Evolutionary conservation across 75 land plant genomes (phyloP).

Genomic region (Picea sitchensis): DNA sequence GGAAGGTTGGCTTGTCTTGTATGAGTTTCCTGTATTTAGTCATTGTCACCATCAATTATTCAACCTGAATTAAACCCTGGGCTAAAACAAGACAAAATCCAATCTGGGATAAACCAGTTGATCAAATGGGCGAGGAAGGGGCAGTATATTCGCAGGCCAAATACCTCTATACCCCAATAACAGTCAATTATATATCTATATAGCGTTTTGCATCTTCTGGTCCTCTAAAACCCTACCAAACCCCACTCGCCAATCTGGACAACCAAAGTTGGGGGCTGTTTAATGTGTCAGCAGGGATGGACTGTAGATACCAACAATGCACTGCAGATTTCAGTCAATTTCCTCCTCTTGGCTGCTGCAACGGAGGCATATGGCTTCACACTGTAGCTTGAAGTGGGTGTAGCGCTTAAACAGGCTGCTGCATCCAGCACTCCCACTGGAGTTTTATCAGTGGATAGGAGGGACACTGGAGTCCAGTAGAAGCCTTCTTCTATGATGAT

Average conservation of each 20-base stretch:
- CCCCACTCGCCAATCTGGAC: background rate
- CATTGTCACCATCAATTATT: no score
- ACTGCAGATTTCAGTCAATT: conserved; percentile 10
- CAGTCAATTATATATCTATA: no score
- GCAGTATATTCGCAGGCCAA: no score
- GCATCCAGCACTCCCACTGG: conserved; percentile 76
- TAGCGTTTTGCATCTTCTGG: no score
- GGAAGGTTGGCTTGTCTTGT: no score
- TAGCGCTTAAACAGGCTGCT: conserved; percentile 39
- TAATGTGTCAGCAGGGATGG: conserved; percentile 1
- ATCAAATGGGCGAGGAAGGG: no score
- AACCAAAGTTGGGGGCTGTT: no score
- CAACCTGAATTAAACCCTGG: no score
- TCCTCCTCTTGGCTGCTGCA: conserved; percentile 26
- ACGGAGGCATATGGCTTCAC: conserved; percentile 4
- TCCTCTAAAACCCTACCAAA: background rate
- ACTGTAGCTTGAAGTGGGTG: background rate
- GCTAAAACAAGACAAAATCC: no score
- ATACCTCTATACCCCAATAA: no score
- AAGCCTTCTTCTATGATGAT: background rate
- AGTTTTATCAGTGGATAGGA: background rate
- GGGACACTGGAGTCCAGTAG: background rate
- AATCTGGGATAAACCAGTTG: no score
- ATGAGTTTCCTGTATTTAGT: no score
- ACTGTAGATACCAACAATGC: background rate